Conservation (phyloP, 306 rosid species). For the Dalbergia cochinchinensis region DNA sequence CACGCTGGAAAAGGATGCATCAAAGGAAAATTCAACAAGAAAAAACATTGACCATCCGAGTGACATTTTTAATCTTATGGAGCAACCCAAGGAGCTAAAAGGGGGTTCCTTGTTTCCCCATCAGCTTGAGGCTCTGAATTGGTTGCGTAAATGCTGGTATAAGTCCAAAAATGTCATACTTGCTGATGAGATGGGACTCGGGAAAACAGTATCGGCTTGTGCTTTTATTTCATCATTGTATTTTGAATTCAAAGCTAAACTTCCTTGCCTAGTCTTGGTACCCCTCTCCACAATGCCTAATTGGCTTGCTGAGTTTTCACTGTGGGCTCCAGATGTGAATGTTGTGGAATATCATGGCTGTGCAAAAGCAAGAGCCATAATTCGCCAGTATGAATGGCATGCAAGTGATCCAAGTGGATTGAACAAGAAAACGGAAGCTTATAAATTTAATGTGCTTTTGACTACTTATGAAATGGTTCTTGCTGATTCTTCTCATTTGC, state of each 20-base stretch:
- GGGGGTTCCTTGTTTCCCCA: conserved; percentile 99
- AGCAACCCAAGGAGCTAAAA: conserved; percentile 93
- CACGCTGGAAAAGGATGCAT: conserved; percentile 74
- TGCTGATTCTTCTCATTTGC: conserved; percentile 92
- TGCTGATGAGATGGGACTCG: conserved; percentile 99
- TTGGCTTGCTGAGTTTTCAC: conserved; percentile 94
- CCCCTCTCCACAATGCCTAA: conserved; percentile 99
- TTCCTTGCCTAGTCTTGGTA: conserved; percentile 97
- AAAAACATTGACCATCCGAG: conserved; percentile 59
- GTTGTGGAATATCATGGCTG: conserved; percentile 99
- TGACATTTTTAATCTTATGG: conserved; percentile 76
- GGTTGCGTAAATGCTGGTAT: conserved; percentile 98
- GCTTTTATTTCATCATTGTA: conserved; percentile 91
- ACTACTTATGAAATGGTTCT: conserved; percentile 99
- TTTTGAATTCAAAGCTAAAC: conserved; percentile 87
- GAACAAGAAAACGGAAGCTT: conserved; percentile 80
- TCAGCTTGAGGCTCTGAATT: conserved; percentile 99
- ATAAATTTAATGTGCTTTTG: conserved; percentile 89
- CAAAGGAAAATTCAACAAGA: conserved; percentile 61
- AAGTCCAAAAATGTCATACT: conserved; percentile 96
- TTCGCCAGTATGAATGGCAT: conserved; percentile 99
- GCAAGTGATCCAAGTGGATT: conserved; percentile 68
- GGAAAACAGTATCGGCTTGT: conserved; percentile 95
- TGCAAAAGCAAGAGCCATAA: conserved; percentile 92
- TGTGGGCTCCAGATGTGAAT: conserved; percentile 96